Conservation (phyloP, 2,329 filamentous ascomycete genomes). For the Diaporthe ilicicola region DNA sequence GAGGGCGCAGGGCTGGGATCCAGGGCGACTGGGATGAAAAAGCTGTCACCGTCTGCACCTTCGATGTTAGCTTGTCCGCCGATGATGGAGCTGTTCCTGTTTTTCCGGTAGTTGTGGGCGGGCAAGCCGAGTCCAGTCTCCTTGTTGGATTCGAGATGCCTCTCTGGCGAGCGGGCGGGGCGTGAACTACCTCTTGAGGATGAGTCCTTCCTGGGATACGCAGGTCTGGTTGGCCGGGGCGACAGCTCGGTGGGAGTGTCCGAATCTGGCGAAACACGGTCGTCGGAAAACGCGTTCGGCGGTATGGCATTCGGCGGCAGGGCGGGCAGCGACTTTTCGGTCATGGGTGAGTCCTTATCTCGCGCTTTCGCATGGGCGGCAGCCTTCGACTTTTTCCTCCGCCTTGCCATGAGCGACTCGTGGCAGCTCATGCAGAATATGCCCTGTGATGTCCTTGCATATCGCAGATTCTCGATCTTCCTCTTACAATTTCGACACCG, state of each 20-base stretch:
- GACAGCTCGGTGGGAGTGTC: slow-evolving; percentile 76
- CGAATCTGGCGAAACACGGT: slow-evolving; percentile 67
- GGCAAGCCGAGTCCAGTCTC: slow-evolving; percentile 75
- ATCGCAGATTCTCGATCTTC: slow-evolving; percentile 97
- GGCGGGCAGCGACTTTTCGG: slow-evolving; percentile 93
- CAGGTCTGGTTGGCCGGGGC: slow-evolving; percentile 62
- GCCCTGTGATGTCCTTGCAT: slow-evolving; percentile 95
- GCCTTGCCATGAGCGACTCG: slow-evolving; percentile 92
- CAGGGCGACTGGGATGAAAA: slow-evolving; percentile 79
- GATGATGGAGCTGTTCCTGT: slow-evolving; percentile 76
- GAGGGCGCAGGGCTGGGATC: slow-evolving; percentile 72
- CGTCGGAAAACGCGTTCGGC: slow-evolving; percentile 67
- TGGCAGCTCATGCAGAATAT: slow-evolving; percentile 99
- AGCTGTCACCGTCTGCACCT: slow-evolving; percentile 68
- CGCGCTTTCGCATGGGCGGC: slow-evolving; percentile 67
- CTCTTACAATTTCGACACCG: slow-evolving; percentile 97
- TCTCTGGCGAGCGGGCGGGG: slow-evolving; percentile 64
- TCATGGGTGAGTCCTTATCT: slow-evolving; percentile 73
- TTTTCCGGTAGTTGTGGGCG: slow-evolving; percentile 79
- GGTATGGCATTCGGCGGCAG: slow-evolving; percentile 79
- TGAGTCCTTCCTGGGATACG: slow-evolving; percentile 61
- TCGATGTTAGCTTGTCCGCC: slow-evolving; percentile 46
- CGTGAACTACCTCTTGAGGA: slow-evolving; percentile 64
- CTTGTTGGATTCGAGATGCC: slow-evolving; percentile 51
- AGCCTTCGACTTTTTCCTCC: slow-evolving; percentile 85